Evolutionary conservation across 2,329 filamentous ascomycete species (phyloP).

Genomic region (Domatiomyces globalis): DNA sequence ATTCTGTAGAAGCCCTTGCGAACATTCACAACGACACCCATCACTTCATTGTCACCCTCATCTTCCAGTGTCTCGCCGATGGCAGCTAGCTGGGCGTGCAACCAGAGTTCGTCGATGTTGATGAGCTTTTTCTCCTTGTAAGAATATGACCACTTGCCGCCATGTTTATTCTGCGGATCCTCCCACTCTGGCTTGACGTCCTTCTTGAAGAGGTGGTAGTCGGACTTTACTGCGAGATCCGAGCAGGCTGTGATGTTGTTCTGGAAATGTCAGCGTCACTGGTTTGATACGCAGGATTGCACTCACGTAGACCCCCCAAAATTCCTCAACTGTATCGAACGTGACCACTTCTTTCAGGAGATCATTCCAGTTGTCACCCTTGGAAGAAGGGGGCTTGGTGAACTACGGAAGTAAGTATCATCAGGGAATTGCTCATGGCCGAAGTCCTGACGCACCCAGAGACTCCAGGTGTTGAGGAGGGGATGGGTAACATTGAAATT

Average conservation of each 20-base stretch:
- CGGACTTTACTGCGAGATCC: constrained; percentile 90
- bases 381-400: constrained; percentile 17
- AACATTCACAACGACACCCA: constrained; percentile 98
- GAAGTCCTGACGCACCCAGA: constrained; percentile 55
- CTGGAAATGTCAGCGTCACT: constrained; percentile 35
- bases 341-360: constrained; percentile 96
- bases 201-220: constrained; percentile 98
- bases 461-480: constrained; percentile 91
- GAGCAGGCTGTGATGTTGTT: constrained; percentile 98
- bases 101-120: constrained; percentile 89
- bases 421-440: background rate
- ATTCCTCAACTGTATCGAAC: constrained; percentile 97
- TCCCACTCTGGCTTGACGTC: constrained; percentile 98
- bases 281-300: background rate
- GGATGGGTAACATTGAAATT: constrained; percentile 99
- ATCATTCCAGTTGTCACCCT: constrained; percentile 99
- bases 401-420: constrained; percentile 15
- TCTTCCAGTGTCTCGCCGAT: constrained; percentile 97
- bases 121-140: constrained; percentile 92
- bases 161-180: constrained; percentile 95
- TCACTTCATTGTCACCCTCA: constrained; percentile 78
- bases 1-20: constrained; percentile 97
- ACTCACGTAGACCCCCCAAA: constrained; percentile 97
- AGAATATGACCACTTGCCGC: constrained; percentile 96
- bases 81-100: constrained; percentile 89